phyloP scores from a whole-genome alignment of 768 basidiomycete genomes.

The Coprinopsis marcescibilis region DNA sequence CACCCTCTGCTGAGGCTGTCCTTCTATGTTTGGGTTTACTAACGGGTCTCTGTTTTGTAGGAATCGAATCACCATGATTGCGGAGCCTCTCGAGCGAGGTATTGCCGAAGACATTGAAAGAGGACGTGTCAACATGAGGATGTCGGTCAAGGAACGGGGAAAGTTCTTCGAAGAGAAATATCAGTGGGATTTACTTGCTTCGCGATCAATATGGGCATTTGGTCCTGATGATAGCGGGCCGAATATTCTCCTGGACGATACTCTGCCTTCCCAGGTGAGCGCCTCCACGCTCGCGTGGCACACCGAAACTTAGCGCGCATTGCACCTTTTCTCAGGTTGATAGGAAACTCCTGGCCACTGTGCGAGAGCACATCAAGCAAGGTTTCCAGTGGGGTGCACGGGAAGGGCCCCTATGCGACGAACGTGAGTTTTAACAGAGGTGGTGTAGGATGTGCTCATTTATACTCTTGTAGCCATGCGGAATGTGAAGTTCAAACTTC shows the following conservation, averaged over 20 bases:
- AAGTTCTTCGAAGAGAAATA: conserved; percentile 96
- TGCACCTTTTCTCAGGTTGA: conserved; percentile 63
- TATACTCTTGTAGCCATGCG: conserved; percentile 71
- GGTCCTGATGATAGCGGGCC: conserved; percentile 95
- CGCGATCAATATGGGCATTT: conserved; percentile 98
- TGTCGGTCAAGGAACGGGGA: conserved; percentile 92
- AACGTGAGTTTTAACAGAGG: conserved; percentile 59
- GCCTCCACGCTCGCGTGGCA: conserved; percentile 1
- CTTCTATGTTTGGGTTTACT: conserved; percentile 7
- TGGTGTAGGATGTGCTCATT: neutral
- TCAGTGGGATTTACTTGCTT: conserved; percentile 96
- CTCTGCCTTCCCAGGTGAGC: conserved; percentile 83
- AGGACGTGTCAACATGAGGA: conserved; percentile 88
- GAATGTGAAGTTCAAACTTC: conserved; percentile 94
- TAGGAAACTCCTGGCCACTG: conserved; percentile 83
- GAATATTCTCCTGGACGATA: conserved; percentile 93
- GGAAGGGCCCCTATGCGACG: conserved; percentile 96
- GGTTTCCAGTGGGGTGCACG: conserved; percentile 99
- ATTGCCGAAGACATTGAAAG: conserved; percentile 95
- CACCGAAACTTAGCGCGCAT: no score
- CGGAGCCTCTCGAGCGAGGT: conserved; percentile 93
- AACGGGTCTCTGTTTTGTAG: conserved; percentile 35
- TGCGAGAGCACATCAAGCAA: conserved; percentile 95
- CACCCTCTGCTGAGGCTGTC: conserved; percentile 4
- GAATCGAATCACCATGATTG: conserved; percentile 98